Base-by-base conservation (phyloP, 495 filamentous ascomycete species). In the Aspergillus haitiensis region DNA sequence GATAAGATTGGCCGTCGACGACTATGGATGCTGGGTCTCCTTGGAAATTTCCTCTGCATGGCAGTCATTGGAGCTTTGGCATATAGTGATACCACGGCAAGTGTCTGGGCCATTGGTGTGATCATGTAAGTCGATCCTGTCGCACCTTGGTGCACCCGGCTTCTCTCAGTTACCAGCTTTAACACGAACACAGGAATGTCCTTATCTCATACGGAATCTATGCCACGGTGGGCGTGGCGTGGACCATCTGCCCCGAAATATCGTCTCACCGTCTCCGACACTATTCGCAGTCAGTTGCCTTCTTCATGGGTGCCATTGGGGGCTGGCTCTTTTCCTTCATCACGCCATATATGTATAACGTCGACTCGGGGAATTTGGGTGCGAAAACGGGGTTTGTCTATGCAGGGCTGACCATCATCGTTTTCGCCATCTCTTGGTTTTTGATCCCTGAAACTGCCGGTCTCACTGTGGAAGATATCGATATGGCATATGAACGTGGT, bases 351-450 rank as follows among this genome's bases (percentile, higher is more conserved):
- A 61, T 70, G 9, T 70, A 68, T 51, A 70, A 70, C 50, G 50
- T 61, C 0, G 67, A 68, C 55, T 58, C 61, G 3, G 68, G 63
- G 0, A 58, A 70, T 48, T 54, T 70, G 16, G 61, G 64, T 8
- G 68, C 60, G 0, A 68, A 66, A 44, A 66, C 63, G 2, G 68
- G 68, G 1, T 70, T 70, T 60, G 58, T 70, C 8, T 70, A 64
- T 45, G 60, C 61, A 18, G 65, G 57, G 1, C 31, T 70, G 33
- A 42, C 39, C 8, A 0, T 42, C 9, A 2, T 42, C 15, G 39
- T 42, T 15, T 11, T 5, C 9, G 6, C 9, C 12, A 9, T 42
- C 12, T 42, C 39, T 15, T 42, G 39, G 39, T 42, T 42, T 15
- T 15, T 42, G 39, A 15, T 42, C 8, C 39, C 39, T 42, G 39